phyloP scores from a whole-genome alignment of 1,284 basidiomycete genomes.

The Puccinia coronata region DNA sequence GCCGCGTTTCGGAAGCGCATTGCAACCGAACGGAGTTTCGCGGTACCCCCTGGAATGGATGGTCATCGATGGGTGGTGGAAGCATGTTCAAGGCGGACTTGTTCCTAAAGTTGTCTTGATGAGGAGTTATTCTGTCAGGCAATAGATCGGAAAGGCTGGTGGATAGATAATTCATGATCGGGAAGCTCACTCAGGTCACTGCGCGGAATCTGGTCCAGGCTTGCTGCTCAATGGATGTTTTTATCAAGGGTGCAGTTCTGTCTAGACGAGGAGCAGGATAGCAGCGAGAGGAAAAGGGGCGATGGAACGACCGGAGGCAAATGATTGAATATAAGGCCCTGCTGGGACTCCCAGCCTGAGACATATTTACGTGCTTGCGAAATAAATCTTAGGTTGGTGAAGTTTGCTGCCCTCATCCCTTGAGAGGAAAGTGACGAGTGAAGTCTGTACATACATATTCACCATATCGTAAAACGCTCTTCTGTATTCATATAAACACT shows the following conservation, averaged over 20 bases:
- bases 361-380: slow-evolving; percentile 1
- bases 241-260: not conserved
- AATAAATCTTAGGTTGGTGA: not conserved
- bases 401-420: slow-evolving; percentile 2
- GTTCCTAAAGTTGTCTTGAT: slow-evolving; percentile 9
- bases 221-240: not conserved
- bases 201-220: not conserved
- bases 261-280: not conserved
- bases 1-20: slow-evolving; percentile 11
- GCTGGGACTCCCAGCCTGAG: not conserved
- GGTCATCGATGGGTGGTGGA: slow-evolving; percentile 6
- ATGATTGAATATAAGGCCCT: not conserved
- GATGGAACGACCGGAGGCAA: not conserved
- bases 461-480: slow-evolving; percentile 15
- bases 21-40: slow-evolving; percentile 22
- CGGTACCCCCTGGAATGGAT: slow-evolving; percentile 14
- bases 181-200: not conserved
- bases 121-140: not conserved
- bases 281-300: not conserved
- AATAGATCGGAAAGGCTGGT: not conserved
- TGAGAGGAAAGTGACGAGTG: slow-evolving; percentile 1
- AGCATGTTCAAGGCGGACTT: slow-evolving; percentile 13
- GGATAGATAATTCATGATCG: not conserved
- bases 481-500: not conserved
- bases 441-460: not conserved